Conservation (phyloP, 2,329 filamentous ascomycete species). For the Hymenoscyphus infarciens region DNA sequence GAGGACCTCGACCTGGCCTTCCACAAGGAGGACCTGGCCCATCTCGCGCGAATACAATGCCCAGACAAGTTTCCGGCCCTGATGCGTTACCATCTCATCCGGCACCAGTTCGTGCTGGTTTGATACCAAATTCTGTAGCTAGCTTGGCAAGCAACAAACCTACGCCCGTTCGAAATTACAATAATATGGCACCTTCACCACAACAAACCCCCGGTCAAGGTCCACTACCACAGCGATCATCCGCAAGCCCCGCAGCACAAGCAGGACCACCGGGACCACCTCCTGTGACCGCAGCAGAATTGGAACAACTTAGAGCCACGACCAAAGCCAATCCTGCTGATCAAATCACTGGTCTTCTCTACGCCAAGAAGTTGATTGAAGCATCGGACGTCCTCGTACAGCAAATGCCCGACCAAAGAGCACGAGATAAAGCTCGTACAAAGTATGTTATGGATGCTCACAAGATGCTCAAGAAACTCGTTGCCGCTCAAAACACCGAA, state of each 20-base stretch:
- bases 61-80: conserved; percentile 18
- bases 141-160: conserved; percentile 53
- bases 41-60: conserved; percentile 25
- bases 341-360: conserved; percentile 62
- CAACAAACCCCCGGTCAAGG: conserved; percentile 17
- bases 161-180: conserved; percentile 44
- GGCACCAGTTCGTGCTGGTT: conserved; percentile 58
- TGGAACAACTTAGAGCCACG: conserved; percentile 67
- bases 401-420: conserved; percentile 62
- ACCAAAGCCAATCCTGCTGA: conserved; percentile 72
- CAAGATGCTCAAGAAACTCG: conserved; percentile 88
- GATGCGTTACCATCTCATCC: conserved; percentile 57
- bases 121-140: conserved; percentile 56
- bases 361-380: conserved; percentile 83
- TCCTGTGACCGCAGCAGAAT: conserved; percentile 69
- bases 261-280: conserved; percentile 22
- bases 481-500: conserved; percentile 67
- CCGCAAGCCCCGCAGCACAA: conserved; percentile 9
- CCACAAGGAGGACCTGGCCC: conserved; percentile 31
- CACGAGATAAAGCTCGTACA: conserved; percentile 72
- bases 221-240: not conserved
- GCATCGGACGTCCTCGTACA: conserved; percentile 73
- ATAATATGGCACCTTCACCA: conserved; percentile 22
- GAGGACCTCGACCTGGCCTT: conserved; percentile 16
- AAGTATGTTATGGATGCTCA: conserved; percentile 81